Conservation (phyloP, 768 basidiomycete genomes). For the Xerocomellus dryophilus region DNA sequence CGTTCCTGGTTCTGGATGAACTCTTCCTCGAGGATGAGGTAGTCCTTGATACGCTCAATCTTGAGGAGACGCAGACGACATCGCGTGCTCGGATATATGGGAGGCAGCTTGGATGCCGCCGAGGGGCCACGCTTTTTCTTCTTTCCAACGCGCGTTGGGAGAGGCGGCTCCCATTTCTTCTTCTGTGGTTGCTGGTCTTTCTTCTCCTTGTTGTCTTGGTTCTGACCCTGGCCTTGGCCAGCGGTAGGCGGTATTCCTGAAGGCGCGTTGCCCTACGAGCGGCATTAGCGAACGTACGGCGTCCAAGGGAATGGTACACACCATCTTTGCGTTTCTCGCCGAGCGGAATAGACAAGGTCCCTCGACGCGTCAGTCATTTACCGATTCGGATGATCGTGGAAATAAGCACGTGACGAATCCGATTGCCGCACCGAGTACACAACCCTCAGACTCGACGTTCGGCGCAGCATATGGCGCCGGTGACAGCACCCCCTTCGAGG, state of each 20-base stretch:
- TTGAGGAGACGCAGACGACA: slow-evolving; percentile 95
- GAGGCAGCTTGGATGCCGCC: slow-evolving; percentile 84
- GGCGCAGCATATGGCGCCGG: slow-evolving; percentile 22
- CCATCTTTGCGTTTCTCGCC: slow-evolving; percentile 22
- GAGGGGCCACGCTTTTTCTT: slow-evolving; percentile 94
- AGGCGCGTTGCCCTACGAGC: slow-evolving; percentile 65
- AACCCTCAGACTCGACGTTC: not conserved
- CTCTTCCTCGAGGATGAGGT: slow-evolving; percentile 92
- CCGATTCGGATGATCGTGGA: slow-evolving; percentile 32
- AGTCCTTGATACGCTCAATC: slow-evolving; percentile 98
- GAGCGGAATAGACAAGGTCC: too few species aligned
- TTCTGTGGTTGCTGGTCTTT: slow-evolving; percentile 49
- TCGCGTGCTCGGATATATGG: slow-evolving; percentile 91
- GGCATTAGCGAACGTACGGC: slow-evolving; percentile 3
- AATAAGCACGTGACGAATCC: slow-evolving; percentile 22
- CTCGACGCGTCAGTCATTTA: slow-evolving; percentile 52
- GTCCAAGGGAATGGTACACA: slow-evolving; percentile 6
- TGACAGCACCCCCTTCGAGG: slow-evolving; percentile 59
- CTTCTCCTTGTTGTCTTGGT: slow-evolving; percentile 49
- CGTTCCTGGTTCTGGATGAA: slow-evolving; percentile 92
- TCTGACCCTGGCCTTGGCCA: slow-evolving; percentile 41
- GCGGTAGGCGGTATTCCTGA: slow-evolving; percentile 48
- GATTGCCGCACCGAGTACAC: slow-evolving; percentile 12
- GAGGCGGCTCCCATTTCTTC: slow-evolving; percentile 99
- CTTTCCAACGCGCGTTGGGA: slow-evolving; percentile 95